Evolutionary conservation across 768 basidiomycete genomes (phyloP).

Genomic region (Lanmaoa pseudosensibilis): DNA sequence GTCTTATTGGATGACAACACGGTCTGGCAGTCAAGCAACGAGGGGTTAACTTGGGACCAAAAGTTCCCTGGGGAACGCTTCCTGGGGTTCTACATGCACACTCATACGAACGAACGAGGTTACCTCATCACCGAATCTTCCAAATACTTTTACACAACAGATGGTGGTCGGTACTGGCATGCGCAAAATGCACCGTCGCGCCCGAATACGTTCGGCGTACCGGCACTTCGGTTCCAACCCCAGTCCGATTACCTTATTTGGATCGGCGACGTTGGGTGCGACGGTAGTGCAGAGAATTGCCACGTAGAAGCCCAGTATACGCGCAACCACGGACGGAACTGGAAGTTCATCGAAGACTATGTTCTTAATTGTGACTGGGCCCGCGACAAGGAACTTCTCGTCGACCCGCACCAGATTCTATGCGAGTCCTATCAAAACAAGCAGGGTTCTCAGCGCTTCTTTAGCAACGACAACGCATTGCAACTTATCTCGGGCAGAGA

Average conservation of each 20-base stretch:
- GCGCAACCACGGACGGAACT: constrained; percentile 71
- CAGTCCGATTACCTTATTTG: constrained; percentile 84
- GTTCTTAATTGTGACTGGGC: constrained; percentile 94
- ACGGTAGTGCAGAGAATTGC: constrained; percentile 50
- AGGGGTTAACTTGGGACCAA: constrained; percentile 89
- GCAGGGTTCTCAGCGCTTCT: constrained; percentile 69
- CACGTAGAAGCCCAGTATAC: constrained; percentile 75
- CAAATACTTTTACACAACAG: constrained; percentile 77
- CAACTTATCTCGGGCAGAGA: constrained; percentile 76
- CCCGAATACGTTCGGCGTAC: constrained; percentile 77
- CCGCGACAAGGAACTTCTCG: constrained; percentile 68
- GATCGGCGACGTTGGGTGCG: constrained; percentile 77
- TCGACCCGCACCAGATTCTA: constrained; percentile 86
- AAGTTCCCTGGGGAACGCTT: constrained; percentile 61
- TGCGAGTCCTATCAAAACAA: constrained; percentile 90
- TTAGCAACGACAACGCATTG: constrained; percentile 59
- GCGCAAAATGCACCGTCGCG: constrained; percentile 54
- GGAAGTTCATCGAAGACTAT: constrained; percentile 80
- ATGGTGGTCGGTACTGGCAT: constrained; percentile 76
- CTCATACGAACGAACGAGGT: constrained; percentile 74
- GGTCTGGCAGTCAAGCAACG: constrained; percentile 94
- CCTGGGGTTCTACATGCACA: constrained; percentile 85
- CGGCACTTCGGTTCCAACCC: constrained; percentile 86
- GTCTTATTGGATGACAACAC: constrained; percentile 73
- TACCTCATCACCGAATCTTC: constrained; percentile 78